phyloP scores from a whole-genome alignment of 108 stramenopile genomes.

The Cafeteria roenbergensis region DNA sequence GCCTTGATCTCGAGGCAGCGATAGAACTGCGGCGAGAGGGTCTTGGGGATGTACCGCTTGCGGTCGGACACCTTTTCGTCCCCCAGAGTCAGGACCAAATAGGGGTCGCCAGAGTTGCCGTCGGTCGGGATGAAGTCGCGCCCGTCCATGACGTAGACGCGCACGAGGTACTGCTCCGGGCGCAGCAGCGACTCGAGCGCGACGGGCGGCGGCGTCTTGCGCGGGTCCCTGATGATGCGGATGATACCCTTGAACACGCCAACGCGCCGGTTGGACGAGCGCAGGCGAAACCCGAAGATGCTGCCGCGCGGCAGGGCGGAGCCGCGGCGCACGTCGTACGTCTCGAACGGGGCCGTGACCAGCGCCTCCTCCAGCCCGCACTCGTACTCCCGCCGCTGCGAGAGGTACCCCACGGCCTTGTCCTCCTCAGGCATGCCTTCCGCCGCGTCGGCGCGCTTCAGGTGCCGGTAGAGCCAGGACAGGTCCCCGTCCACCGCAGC shows the following conservation, averaged over 20 bases:
- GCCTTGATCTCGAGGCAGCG: constrained; percentile 34
- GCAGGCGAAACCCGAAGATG: not conserved
- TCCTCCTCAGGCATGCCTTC: constrained; percentile 15
- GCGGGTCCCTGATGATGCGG: constrained; percentile 19
- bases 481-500: no score
- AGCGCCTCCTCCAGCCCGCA: constrained; percentile 21
- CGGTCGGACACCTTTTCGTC: constrained; percentile 28
- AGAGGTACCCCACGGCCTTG: constrained; percentile 16
- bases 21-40: constrained; percentile 41
- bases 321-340: constrained; percentile 25
- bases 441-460: no score
- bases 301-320: not conserved
- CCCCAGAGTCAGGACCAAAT: constrained; percentile 36
- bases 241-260: constrained; percentile 32
- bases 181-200: constrained; percentile 10
- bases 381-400: constrained; percentile 1
- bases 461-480: no score
- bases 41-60: constrained; percentile 34
- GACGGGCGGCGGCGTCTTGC: not conserved
- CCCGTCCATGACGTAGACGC: constrained; percentile 38
- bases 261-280: no score
- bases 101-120: constrained; percentile 33
- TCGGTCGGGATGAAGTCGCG: constrained; percentile 38
- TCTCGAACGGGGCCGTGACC: constrained; percentile 27
- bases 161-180: constrained; percentile 23